Evolutionary conservation across 768 basidiomycete species (phyloP).

Genomic region (Amanita phalloides): DNA sequence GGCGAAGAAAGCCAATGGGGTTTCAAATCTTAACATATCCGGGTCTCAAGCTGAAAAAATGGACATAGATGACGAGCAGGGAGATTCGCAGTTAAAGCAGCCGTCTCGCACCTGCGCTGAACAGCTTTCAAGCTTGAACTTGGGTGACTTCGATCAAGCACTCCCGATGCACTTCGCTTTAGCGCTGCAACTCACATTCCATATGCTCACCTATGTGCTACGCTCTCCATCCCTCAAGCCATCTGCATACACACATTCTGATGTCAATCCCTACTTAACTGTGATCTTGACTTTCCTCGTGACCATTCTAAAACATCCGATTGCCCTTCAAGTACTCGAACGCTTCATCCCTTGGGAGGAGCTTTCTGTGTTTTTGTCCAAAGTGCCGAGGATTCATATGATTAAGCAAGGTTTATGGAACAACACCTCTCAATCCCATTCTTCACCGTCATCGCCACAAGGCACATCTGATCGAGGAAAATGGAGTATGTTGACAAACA

Average conservation of each 20-base stretch:
- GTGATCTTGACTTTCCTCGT: constrained; percentile 83
- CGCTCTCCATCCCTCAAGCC: constrained; percentile 49
- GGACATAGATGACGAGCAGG: constrained; percentile 46
- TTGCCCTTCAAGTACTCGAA: constrained; percentile 54
- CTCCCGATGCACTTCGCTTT: constrained; percentile 58
- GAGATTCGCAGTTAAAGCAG: neutral
- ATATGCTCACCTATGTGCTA: constrained; percentile 65
- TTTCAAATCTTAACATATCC: constrained; percentile 1
- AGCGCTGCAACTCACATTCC: constrained; percentile 71
- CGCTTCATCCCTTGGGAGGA: constrained; percentile 79
- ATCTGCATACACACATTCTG: constrained; percentile 41
- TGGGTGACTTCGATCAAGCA: constrained; percentile 28
- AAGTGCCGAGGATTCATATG: constrained; percentile 45
- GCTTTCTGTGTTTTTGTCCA: constrained; percentile 52
- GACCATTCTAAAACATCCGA: constrained; percentile 57
- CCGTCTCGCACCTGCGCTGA: constrained; percentile 3
- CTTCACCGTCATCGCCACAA: constrained; percentile 4
- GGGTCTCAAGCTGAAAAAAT: constrained; percentile 29
- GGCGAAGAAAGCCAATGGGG: neutral
- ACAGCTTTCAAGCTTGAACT: constrained; percentile 16
- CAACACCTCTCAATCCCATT: constrained; percentile 12
- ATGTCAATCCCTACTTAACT: constrained; percentile 80
- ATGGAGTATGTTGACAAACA: constrained; percentile 59
- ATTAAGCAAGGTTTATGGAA: constrained; percentile 29
- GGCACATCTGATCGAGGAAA: constrained; percentile 28